Evolutionary conservation across 345 rosid genomes (phyloP).

Genomic region (Eucalyptus marginata): DNA sequence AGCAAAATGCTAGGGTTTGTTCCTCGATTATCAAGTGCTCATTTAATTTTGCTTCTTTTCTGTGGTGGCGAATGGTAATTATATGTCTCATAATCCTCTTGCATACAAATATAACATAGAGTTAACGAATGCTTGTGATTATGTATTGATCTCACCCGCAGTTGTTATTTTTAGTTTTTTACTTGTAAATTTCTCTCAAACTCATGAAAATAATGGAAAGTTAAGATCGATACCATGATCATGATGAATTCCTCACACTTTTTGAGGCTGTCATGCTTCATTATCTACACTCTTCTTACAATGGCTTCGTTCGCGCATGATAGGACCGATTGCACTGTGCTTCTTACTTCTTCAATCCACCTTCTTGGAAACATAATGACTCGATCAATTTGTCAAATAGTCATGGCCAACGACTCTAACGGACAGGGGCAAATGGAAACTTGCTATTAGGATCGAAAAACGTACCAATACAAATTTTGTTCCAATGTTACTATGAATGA

Average conservation of each 20-base stretch:
- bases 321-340: too few relatives aligned
- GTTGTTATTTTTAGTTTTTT: too few relatives aligned
- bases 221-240: not conserved
- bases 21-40: accelerated
- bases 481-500: too few relatives aligned
- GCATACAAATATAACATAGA: accelerated
- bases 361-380: too few relatives aligned
- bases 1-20: not conserved
- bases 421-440: too few relatives aligned
- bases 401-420: too few relatives aligned
- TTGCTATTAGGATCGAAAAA: too few relatives aligned
- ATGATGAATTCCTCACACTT: accelerated
- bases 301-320: too few relatives aligned
- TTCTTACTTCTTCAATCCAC: too few relatives aligned
- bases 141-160: accelerated
- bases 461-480: accelerated
- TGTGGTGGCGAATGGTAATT: accelerated
- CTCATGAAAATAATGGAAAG: accelerated
- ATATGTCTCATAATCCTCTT: not conserved
- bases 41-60: accelerated
- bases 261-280: not conserved
- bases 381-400: too few relatives aligned
- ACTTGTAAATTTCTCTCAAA: too few relatives aligned
- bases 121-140: accelerated
- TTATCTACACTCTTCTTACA: too few relatives aligned